Evolutionary conservation across 768 basidiomycete species (phyloP).

Genomic region (Suillus alpinus): DNA sequence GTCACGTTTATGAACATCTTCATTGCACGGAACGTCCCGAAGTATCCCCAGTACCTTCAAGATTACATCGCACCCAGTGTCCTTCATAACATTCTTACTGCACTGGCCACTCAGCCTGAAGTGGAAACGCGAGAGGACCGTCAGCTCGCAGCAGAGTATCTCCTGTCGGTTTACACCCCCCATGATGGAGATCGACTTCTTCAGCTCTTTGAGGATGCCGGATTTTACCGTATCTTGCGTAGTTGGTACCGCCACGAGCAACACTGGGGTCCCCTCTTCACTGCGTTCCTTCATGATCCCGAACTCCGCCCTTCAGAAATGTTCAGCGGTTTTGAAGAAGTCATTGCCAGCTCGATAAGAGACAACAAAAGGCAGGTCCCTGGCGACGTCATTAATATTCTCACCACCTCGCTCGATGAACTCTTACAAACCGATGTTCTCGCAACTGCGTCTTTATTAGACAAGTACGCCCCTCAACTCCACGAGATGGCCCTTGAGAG

Average conservation of each 20-base stretch:
- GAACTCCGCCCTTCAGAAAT: constrained; percentile 56
- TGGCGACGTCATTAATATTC: constrained; percentile 48
- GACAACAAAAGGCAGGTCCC: constrained; percentile 51
- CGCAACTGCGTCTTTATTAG: constrained; percentile 70
- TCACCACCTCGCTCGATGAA: constrained; percentile 59
- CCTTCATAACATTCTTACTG: constrained; percentile 73
- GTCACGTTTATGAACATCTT: constrained; percentile 91
- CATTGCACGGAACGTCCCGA: constrained; percentile 92
- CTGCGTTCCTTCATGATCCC: constrained; percentile 73
- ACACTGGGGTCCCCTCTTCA: constrained; percentile 72
- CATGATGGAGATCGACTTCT: constrained; percentile 69
- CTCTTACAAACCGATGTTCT: constrained; percentile 61
- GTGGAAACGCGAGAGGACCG: constrained; percentile 85
- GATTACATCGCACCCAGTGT: constrained; percentile 35
- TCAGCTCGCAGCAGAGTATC: constrained; percentile 90
- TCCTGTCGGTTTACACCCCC: constrained; percentile 89
- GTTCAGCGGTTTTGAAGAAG: constrained; percentile 64
- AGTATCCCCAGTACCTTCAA: constrained; percentile 86
- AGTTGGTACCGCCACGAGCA: constrained; percentile 73
- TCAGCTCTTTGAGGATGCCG: constrained; percentile 70
- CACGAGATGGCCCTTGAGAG: constrained; percentile 62
- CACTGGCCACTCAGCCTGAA: constrained; percentile 75
- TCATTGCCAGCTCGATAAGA: constrained; percentile 47
- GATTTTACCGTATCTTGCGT: constrained; percentile 90
- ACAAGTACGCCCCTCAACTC: constrained; percentile 60